Evolutionary conservation across 441 rosid genomes (phyloP).

Genomic region (Populus hybrid): DNA sequence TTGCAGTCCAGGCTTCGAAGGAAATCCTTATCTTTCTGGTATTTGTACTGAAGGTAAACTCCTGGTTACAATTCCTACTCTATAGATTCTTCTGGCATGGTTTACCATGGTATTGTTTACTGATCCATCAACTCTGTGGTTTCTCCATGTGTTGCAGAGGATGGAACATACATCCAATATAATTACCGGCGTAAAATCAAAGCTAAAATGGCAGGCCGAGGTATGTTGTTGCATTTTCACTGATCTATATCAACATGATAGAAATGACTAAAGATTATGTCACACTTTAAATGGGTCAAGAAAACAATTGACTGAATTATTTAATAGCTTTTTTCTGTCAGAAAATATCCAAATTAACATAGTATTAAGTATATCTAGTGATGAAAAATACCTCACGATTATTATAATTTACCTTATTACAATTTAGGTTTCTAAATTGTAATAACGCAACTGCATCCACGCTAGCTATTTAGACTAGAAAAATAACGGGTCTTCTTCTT

Average conservation of each 20-base stretch:
- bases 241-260: not conserved
- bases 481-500: too few relatives aligned
- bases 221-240: not conserved
- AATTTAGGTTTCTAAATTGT: too few relatives aligned
- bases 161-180: rapidly evolving
- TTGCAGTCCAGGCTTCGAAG: not conserved
- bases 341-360: too few relatives aligned
- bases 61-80: not conserved
- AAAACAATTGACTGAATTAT: not conserved
- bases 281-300: not conserved
- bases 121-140: not conserved
- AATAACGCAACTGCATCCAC: too few relatives aligned
- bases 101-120: not conserved
- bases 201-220: not conserved
- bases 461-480: too few relatives aligned
- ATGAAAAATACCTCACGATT: too few relatives aligned
- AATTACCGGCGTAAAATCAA: not conserved
- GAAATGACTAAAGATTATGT: not conserved
- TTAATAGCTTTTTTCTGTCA: too few relatives aligned
- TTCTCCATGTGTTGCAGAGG: not conserved
- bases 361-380: too few relatives aligned
- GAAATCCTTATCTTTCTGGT: not conserved
- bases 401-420: too few relatives aligned
- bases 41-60: not conserved
- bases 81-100: not conserved